Evolutionary conservation across 2,329 filamentous ascomycete genomes (phyloP), one percentile per base, ranked within the genome.

Genomic region (Nannizzia gypsea): DNA sequence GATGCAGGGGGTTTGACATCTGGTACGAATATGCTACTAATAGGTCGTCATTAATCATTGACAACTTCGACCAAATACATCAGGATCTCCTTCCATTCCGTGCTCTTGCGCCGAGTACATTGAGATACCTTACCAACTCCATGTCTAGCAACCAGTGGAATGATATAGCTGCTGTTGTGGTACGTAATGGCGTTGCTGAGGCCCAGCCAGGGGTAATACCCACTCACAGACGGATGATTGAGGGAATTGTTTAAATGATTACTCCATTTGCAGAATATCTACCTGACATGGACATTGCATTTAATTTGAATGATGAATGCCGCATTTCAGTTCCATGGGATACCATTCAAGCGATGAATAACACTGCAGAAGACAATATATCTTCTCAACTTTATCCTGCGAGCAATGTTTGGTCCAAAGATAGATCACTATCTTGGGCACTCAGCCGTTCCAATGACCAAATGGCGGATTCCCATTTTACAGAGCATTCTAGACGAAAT

Each of bases 241-340:
- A 80, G 34, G 81, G 80, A 24, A 73, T 80, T 1, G 71, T 76
- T 0, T 66, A 72, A 5, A 81, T 85, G 73, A 80, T 85, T 34
- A 72, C 76, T 38, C 73, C 76, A 1, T 83, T 84, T 64, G 74
- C 75, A 1, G 67, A 80, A 59, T 74, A 77, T 64, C 73, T 85
- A 31, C 83, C 83, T 0, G 82, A 85, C 62, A 85, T 85, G 82
- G 82, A 84, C 65, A 68, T 85, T 40, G 81, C 79, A 0, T 80
- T 85, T 70, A 85, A 85, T 62, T 66, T 84, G n/a, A 82, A 84
- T 61, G 81, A 84, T 63, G 81, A 84, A 65, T 77, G 77, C 54
- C 77, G 82, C 9, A 78, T 84, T 9, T 78, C 79, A 28, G 76
- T 83, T 1, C 81, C 81, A 0, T 80, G 75, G 68, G 72, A 74